These are phyloP conservation scores for Linnemannia elongata DNA, from an alignment of 192 early-diverging fungal genomes.

Conservation along the genomic window DNA sequence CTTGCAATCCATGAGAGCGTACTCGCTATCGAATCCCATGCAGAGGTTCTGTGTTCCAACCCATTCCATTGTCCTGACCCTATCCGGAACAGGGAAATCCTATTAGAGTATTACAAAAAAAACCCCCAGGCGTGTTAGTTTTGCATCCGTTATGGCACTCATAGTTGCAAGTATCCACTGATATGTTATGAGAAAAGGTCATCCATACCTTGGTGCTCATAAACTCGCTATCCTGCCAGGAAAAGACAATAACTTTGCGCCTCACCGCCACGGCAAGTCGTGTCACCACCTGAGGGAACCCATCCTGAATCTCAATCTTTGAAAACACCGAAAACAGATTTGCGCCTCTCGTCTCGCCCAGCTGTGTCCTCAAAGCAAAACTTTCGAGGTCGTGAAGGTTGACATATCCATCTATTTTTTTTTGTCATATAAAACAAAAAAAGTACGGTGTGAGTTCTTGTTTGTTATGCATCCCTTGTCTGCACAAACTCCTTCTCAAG, in stretches of 20 bases:
- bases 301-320: slow-evolving; percentile 74
- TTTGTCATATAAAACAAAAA: background rate
- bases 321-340: slow-evolving; percentile 82
- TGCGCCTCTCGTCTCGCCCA: slow-evolving; percentile 81
- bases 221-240: slow-evolving; percentile 83
- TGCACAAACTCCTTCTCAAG: background rate
- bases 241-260: slow-evolving; percentile 79
- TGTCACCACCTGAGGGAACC: slow-evolving; percentile 74
- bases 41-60: slow-evolving; percentile 77
- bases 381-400: slow-evolving; percentile 82
- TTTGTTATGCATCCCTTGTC: background rate
- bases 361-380: slow-evolving; percentile 74
- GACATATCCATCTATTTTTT: slow-evolving; percentile 73
- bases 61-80: slow-evolving; percentile 83
- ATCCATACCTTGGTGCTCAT: slow-evolving; percentile 67
- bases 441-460: background rate
- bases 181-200: too few species aligned
- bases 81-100: slow-evolving; percentile 80
- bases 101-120: slow-evolving; percentile 27
- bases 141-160: background rate
- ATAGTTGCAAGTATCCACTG: background rate
- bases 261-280: slow-evolving; percentile 81
- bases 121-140: background rate
- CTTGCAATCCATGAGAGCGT: slow-evolving; percentile 71
- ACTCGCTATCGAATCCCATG: slow-evolving; percentile 72